Evolutionary conservation across 495 filamentous ascomycete species (phyloP).

Genomic region (Patellaria atrata): DNA sequence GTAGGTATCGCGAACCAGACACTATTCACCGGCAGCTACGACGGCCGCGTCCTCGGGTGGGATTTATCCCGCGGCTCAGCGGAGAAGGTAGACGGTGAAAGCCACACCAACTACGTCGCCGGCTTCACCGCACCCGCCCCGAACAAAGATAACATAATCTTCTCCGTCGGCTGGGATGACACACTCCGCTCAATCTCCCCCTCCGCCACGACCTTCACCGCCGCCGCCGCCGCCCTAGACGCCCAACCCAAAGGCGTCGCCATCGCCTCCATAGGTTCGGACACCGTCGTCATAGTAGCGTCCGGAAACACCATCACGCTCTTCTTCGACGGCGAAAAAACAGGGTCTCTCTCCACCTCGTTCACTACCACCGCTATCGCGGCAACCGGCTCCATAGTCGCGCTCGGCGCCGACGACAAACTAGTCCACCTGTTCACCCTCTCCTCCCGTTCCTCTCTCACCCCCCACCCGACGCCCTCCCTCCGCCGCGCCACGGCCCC

Average conservation of each 20-base stretch:
- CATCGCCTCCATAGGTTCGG: slow-evolving; percentile 31
- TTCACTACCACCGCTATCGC: slow-evolving; percentile 57
- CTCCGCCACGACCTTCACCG: slow-evolving; percentile 43
- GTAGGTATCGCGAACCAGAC: slow-evolving; percentile 43
- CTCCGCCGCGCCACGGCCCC: slow-evolving; percentile 39
- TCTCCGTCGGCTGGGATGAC: slow-evolving; percentile 92
- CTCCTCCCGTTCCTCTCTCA: slow-evolving; percentile 34
- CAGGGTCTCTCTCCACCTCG: slow-evolving; percentile 9
- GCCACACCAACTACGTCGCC: slow-evolving; percentile 69
- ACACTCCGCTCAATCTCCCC: slow-evolving; percentile 65
- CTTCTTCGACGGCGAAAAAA: slow-evolving; percentile 38
- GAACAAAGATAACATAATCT: slow-evolving; percentile 41
- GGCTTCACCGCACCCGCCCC: slow-evolving; percentile 44
- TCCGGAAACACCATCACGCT: slow-evolving; percentile 49
- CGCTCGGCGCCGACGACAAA: slow-evolving; percentile 60
- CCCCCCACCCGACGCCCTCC: slow-evolving; percentile 31
- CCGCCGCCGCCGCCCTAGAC: slow-evolving; percentile 34
- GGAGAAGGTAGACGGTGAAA: slow-evolving; percentile 55
- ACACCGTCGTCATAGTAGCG: slow-evolving; percentile 45
- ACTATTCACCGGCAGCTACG: slow-evolving; percentile 79
- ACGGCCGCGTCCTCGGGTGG: slow-evolving; percentile 76
- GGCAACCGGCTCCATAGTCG: slow-evolving; percentile 48
- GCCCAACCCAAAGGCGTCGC: slow-evolving; percentile 49
- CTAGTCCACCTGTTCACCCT: slow-evolving; percentile 55
- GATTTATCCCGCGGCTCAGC: slow-evolving; percentile 53